Evolutionary conservation across 129 eudicot genomes (phyloP).

Genomic region (Gnaphalium uliginosum): DNA sequence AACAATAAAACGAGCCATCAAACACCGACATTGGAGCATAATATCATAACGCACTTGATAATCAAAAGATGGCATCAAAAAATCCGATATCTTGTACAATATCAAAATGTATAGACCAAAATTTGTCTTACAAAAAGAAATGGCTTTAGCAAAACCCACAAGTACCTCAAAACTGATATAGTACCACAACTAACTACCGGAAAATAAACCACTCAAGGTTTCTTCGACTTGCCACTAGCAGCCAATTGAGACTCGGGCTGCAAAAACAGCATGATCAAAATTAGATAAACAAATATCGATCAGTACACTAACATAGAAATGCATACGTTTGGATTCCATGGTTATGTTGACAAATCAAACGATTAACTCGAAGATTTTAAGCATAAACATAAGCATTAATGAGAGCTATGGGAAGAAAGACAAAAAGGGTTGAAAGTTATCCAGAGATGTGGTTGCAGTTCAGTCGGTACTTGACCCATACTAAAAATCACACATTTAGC

Average conservation of each 20-base stretch:
- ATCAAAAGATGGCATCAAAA: background rate
- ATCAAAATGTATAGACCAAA: conserved; percentile 13
- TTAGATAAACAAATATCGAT: background rate
- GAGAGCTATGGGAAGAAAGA: background rate
- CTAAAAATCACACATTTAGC: background rate
- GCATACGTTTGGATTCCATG: background rate
- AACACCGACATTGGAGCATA: background rate
- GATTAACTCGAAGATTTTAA: too few species aligned
- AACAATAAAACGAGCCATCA: background rate
- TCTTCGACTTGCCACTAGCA: conserved; percentile 33
- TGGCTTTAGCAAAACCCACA: background rate
- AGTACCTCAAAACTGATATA: conserved; percentile 9
- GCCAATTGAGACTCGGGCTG: conserved; percentile 37
- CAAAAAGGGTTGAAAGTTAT: background rate
- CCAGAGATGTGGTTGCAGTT: background rate
- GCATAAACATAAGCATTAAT: too few species aligned
- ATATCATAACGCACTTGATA: background rate
- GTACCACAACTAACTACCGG: background rate
- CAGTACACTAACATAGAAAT: background rate
- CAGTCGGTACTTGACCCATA: too few species aligned
- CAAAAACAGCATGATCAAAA: background rate
- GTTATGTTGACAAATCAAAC: background rate
- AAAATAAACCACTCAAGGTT: background rate
- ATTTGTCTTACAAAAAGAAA: conserved; percentile 5
- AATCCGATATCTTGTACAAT: background rate